Conservation (phyloP, 2,329 filamentous ascomycete genomes). For the Diaporthe sp. region DNA sequence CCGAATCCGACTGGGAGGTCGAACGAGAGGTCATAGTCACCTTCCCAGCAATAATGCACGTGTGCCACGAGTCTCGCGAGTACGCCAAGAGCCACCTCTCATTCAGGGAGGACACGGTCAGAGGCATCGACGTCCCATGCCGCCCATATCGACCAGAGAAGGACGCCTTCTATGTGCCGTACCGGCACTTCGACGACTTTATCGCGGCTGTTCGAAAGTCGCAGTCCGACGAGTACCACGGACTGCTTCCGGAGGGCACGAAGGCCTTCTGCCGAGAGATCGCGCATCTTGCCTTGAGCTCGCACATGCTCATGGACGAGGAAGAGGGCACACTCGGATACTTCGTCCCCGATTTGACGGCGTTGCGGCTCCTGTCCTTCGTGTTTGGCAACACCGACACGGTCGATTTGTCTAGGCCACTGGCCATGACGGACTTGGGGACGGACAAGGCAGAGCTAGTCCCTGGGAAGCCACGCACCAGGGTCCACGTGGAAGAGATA, state of each 20-base stretch:
- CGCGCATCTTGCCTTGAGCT: neutral
- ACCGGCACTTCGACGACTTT: neutral
- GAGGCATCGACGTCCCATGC: neutral
- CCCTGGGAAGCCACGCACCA: conserved; percentile 7
- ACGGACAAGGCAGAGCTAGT: neutral
- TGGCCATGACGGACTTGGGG: neutral
- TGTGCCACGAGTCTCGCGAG: conserved; percentile 30
- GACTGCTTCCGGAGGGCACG: neutral
- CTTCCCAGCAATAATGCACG: conserved; percentile 21
- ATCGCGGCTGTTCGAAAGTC: neutral
- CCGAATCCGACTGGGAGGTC: conserved; percentile 8
- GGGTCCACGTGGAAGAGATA: conserved; percentile 1
- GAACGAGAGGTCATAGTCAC: conserved; percentile 14
- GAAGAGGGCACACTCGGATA: neutral
- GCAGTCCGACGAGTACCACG: neutral
- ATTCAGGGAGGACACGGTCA: conserved; percentile 7
- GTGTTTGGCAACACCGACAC: conserved; percentile 9
- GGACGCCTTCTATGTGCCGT: conserved; percentile 23
- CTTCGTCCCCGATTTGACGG: neutral
- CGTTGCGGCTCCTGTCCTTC: neutral
- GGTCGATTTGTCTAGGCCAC: conserved; percentile 3
- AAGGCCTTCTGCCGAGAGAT: conserved; percentile 13
- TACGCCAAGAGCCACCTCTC: conserved; percentile 21
- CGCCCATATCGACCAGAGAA: conserved; percentile 10
- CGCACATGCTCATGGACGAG: neutral